phyloP scores from a whole-genome alignment of 306 rosid species.

The Begonia masoniana region DNA sequence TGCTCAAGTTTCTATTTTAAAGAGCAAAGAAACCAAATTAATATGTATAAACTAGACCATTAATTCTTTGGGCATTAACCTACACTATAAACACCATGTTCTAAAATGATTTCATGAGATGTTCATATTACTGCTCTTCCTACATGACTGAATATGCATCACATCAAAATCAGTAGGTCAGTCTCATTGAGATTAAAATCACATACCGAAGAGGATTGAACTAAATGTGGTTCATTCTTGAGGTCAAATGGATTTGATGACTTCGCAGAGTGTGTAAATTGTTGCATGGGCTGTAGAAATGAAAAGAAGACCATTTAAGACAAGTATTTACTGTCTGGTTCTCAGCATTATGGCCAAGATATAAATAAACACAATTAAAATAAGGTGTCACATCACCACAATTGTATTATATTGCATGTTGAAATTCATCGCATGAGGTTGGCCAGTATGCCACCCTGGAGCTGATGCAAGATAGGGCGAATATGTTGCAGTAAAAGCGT shows the following conservation, averaged over 20 bases:
- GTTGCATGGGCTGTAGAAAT: constrained; percentile 46
- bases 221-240: constrained; percentile 31
- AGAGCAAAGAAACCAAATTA: too few relatives aligned
- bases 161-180: neutral
- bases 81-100: too few relatives aligned
- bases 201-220: constrained; percentile 51
- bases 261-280: constrained; percentile 40
- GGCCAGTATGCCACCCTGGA: constrained; percentile 73
- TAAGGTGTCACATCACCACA: constrained; percentile 36
- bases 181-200: constrained; percentile 12
- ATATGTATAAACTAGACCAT: too few relatives aligned
- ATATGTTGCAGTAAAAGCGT: constrained; percentile 48
- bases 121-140: too few relatives aligned
- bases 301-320: constrained; percentile 9
- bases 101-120: too few relatives aligned
- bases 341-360: too few relatives aligned
- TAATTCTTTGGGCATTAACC: too few relatives aligned
- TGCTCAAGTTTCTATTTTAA: too few relatives aligned
- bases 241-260: constrained; percentile 80
- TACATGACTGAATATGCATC: too few relatives aligned
- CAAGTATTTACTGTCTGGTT: neutral
- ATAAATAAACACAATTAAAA: too few relatives aligned
- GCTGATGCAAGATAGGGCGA: constrained; percentile 42
- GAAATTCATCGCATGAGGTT: constrained; percentile 52
- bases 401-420: constrained; percentile 44